These are phyloP conservation scores for Dictyostelium gargantuum DNA, from an alignment of 208 protist species.

Conservation along the genomic window DNA sequence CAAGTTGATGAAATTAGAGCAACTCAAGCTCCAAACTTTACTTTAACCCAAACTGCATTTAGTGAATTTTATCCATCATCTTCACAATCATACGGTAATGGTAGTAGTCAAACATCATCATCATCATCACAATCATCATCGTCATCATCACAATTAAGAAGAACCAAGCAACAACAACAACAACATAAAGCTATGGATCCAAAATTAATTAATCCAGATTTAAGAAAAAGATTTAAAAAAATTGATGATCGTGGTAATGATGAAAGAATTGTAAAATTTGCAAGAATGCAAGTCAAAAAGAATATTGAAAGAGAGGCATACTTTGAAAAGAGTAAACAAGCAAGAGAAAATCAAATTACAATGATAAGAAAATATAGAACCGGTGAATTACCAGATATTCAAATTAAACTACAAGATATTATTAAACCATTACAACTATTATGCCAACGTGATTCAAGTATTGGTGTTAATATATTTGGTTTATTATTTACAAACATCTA, in stretches of 20 bases:
- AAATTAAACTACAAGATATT: conserved; percentile 86
- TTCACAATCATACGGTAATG: not conserved
- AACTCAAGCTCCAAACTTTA: conserved; percentile 33
- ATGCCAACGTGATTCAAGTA: conserved; percentile 78
- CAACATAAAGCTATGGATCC: not conserved
- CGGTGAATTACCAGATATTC: conserved; percentile 89
- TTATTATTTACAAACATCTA: conserved; percentile 66
- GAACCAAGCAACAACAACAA: not conserved
- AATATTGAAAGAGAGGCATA: conserved; percentile 7
- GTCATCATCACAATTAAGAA: not conserved
- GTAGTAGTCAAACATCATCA: not conserved
- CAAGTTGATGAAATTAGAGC: not conserved
- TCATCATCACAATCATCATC: not conserved
- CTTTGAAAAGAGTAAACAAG: conserved; percentile 6
- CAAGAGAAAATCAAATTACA: conserved; percentile 54
- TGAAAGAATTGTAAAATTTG: not conserved
- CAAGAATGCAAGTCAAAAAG: conserved; percentile 1
- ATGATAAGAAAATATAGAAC: conserved; percentile 50
- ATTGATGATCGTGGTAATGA: not conserved
- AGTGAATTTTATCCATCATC: conserved; percentile 44
- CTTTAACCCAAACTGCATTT: conserved; percentile 42
- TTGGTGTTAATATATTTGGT: conserved; percentile 78
- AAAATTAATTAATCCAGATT: not conserved
- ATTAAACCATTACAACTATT: conserved; percentile 88
- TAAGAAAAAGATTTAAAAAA: conserved; percentile 56